Evolutionary conservation across 129 eudicot species (phyloP), one percentile per base, ranked within the genome.

Genomic region (Helianthus tuberosus): DNA sequence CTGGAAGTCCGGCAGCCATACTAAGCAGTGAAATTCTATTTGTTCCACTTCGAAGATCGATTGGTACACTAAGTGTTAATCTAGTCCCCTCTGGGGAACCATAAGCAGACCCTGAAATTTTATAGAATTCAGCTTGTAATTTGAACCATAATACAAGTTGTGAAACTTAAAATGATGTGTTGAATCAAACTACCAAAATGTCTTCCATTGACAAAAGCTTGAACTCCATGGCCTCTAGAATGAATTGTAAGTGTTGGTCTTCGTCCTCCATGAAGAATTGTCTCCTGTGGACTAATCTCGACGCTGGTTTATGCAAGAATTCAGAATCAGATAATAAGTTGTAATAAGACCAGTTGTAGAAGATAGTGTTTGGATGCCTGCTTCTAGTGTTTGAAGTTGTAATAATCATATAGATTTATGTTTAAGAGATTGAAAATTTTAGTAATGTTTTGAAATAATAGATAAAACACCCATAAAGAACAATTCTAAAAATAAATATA

Each of bases 191-290:
- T 77, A 93, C 98, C 98, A 77, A 89, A 78, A 68, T 76, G 89
- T 54, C 79, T 77, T 23, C 93, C 97, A 49, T 91, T 88, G 25
- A 88, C 65, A 59, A 76, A 94, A 50, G 85, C 86, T 57, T 94
- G 99, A 62, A 94, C 39, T 10, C 91, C 96, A 46, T 94, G 96
- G 50, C 99, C 99, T 75, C 77, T 84, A 71, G 99, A 94, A 29
- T 73, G 58, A 76, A 91, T 85, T 11, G 70, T 62, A 47, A 94
- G 91, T 65, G 82, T 88, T 8, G 97, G 89, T 59, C 83, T 77
- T 66, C 51, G 77, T 65, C 96, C 98, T 62, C 83, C 87, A 59
- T 75, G 83, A 43, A 85, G 86, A 83, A 83, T 83, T 72, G 86
- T 77, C 74, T 90, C 98, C 12, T 88, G 85, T 25, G 88, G 77